Base-by-base conservation (phyloP, 2,329 filamentous ascomycete species). In the Aureobasidium uvarum region DNA sequence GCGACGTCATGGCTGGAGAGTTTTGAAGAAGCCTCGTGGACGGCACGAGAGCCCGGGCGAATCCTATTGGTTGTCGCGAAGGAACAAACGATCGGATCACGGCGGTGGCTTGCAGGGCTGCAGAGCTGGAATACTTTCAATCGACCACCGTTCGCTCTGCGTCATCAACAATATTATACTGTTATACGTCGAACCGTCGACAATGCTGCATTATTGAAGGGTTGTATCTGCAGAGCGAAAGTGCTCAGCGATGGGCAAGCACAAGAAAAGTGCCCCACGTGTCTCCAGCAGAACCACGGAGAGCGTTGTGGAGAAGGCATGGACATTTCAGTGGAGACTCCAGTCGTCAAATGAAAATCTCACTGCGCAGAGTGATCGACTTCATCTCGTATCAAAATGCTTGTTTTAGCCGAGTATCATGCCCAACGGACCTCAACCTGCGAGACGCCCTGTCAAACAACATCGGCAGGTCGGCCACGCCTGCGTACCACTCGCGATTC, bases 41-140 rank as follows among this genome's bases (percentile, higher is more conserved):
- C 46, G 36, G 36, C 33, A 52, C 59, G 48, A 51, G 46, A 23
- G 36, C 7, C 48, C 59, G 59, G 16, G 1, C 23, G 10, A 7
- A 23, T 52, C 48, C 46, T 33, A 51, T 51, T 62, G 59, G 46
- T 43, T n/a, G 38, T 6, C 10, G 14, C 11, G 16, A n/a, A 36
- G 16, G 8, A 41, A 7, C 10, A 36, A 62, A 62, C 45, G 36
- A 62, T 62, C 59, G 59, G 59, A 51, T 43, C 59, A 33, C 59
- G 59, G 59, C 46, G 18, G 31, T 62, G 59, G 59, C 59, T 62
- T 62, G 46, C 38, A 62, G 59, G 59, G 59, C 59, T 52, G 25
- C 59, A 52, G 28, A 33, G 16, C 25, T 13, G 25, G 43, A 20
- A 51, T 13, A 52, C 59, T 48, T 52, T 52, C 46, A 20, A 62